Conservation (phyloP, 345 rosid species). For the Anastatica hierochuntica region DNA sequence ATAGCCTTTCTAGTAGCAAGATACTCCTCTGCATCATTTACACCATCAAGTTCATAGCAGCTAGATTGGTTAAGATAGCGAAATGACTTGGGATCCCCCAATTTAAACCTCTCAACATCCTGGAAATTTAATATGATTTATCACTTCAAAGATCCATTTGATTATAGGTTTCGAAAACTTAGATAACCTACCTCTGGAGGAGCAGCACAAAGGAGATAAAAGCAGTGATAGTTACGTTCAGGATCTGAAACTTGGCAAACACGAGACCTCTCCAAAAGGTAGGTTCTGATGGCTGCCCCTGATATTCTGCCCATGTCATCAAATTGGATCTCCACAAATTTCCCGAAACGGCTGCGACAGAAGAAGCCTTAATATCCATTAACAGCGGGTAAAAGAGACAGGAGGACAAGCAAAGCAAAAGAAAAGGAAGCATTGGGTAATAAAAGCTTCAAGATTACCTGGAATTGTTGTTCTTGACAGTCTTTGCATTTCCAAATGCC, state of each 20-base stretch:
- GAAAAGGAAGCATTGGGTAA: constrained; percentile 1
- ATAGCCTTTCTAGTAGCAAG: constrained; percentile 78
- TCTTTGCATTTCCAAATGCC: constrained; percentile 95
- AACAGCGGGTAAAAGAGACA: too few species aligned
- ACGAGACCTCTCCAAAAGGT: too few species aligned
- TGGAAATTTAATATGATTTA: constrained; percentile 25
- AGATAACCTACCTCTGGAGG: constrained; percentile 48
- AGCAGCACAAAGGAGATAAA: constrained; percentile 88
- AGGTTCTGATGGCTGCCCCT: constrained; percentile 93
- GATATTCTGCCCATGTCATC: constrained; percentile 71
- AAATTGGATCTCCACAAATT: constrained; percentile 90
- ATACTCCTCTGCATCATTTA: constrained; percentile 64
- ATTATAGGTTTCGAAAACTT: background rate
- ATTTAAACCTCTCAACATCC: constrained; percentile 74
- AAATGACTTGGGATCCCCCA: constrained; percentile 77
- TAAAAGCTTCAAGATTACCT: constrained; percentile 38
- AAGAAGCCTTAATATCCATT: background rate
- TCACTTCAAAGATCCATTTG: constrained; percentile 13
- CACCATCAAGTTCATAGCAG: constrained; percentile 68
- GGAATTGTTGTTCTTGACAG: constrained; percentile 79
- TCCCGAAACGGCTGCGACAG: constrained; percentile 77
- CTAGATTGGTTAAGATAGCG: constrained; percentile 91
- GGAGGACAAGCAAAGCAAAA: constrained; percentile 5
- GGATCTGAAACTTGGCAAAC: too few species aligned
- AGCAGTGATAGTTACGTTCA: too few species aligned